These are phyloP conservation scores for Kondoa malvinella DNA, from an alignment of 768 basidiomycete species.

Conservation along the genomic window DNA sequence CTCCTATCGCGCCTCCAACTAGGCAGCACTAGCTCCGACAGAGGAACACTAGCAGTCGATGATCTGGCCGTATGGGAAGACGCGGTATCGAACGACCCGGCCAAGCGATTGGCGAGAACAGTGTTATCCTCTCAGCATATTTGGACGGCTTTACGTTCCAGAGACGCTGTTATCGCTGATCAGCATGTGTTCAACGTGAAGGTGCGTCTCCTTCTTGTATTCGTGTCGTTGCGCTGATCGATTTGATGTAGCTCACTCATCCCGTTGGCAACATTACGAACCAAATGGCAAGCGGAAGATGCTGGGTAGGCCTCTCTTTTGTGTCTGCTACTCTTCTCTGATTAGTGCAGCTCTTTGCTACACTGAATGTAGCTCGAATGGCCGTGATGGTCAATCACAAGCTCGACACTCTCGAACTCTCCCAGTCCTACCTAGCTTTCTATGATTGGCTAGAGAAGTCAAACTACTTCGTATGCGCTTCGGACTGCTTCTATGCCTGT, in stretches of 20 bases:
- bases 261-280: not conserved
- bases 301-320: not conserved
- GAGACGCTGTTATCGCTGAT: conserved; percentile 37
- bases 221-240: conserved; percentile 35
- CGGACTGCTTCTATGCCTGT: not conserved
- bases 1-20: not conserved
- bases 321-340: too few species aligned
- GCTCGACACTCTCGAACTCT: conserved; percentile 55
- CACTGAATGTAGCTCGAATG: conserved; percentile 43
- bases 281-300: not conserved
- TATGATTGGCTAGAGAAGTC: conserved; percentile 87
- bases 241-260: not conserved
- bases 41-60: not conserved
- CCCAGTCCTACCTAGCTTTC: conserved; percentile 52
- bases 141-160: not conserved
- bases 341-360: conserved; percentile 85
- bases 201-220: conserved; percentile 68
- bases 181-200: conserved; percentile 66
- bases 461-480: conserved; percentile 41
- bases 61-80: not conserved
- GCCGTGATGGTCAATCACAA: conserved; percentile 4
- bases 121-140: not conserved
- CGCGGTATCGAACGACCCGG: not conserved
- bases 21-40: not conserved
- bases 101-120: not conserved